Percentiles rank a stretch among this genome's conserved stretches.
Conservation (phyloP, 177 flowering plant genomes). For the Tripterygium wilfordii region DNA sequence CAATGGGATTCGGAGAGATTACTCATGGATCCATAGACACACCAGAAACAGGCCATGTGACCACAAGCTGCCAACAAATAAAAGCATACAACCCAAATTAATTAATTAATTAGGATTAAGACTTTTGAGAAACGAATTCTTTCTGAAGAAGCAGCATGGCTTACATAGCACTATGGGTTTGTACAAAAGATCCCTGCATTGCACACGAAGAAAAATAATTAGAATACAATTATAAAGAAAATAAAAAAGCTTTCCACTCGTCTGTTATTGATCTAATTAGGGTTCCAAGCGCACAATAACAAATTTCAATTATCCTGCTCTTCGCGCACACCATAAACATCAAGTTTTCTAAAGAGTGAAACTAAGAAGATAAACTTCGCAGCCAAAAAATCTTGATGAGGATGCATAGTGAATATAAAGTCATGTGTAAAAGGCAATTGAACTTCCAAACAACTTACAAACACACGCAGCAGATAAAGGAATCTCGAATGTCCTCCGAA, state of each 20-base stretch:
- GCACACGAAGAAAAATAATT: slow-evolving; percentile 7
- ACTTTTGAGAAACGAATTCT: not conserved
- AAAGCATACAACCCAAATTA: not conserved
- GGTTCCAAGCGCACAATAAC: too few relatives aligned
- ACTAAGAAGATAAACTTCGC: too few relatives aligned
- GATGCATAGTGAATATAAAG: too few relatives aligned
- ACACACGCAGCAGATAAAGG: slow-evolving; percentile 46
- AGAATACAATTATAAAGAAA: not conserved
- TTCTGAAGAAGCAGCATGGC: slow-evolving; percentile 4
- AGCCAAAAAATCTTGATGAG: too few relatives aligned
- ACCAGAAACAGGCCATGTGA: slow-evolving; percentile 89
- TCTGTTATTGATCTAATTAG: too few relatives aligned
- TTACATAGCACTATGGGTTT: slow-evolving; percentile 86
- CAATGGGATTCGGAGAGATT: slow-evolving; percentile 40
- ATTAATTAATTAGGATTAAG: not conserved
- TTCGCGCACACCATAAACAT: too few relatives aligned
- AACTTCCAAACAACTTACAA: slow-evolving; percentile 21
- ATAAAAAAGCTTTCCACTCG: not conserved
- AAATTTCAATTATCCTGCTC: too few relatives aligned
- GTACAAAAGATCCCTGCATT: slow-evolving; percentile 74
- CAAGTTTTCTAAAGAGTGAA: too few relatives aligned
- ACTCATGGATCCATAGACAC: slow-evolving; percentile 61
- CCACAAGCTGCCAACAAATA: slow-evolving; percentile 71
- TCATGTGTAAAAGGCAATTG: too few relatives aligned
- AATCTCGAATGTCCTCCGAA: slow-evolving; percentile 23